These are phyloP conservation scores for Agrocybe pediades DNA, from an alignment of 768 basidiomycete species.

Conservation along the genomic window DNA sequence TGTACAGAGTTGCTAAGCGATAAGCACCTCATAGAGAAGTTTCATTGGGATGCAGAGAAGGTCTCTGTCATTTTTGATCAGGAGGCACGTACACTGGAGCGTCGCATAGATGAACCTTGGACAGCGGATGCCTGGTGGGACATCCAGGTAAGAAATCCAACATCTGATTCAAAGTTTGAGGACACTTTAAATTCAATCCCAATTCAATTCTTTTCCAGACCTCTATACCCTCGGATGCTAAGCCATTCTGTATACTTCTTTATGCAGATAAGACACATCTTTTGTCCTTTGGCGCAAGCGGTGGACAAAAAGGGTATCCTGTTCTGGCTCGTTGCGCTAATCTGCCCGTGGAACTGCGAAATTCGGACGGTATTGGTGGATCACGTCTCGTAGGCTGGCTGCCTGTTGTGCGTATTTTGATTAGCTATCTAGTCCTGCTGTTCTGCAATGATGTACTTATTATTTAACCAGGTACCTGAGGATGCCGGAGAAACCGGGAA, in stretches of 20 bases:
- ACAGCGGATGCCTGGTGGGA: conserved; percentile 37
- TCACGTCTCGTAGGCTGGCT: conserved; percentile 38
- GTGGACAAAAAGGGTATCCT: conserved; percentile 35
- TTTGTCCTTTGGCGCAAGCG: conserved; percentile 31
- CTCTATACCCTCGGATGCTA: conserved; percentile 19
- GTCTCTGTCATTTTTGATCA: conserved; percentile 30
- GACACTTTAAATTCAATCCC: background rate
- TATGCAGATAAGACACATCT: conserved; percentile 41
- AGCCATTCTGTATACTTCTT: conserved; percentile 30
- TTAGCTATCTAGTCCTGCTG: background rate
- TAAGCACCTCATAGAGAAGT: conserved; percentile 13
- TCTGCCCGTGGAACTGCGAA: conserved; percentile 29
- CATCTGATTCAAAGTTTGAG: conserved; percentile 1
- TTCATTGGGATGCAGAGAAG: conserved; percentile 32
- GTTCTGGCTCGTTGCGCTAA: conserved; percentile 33
- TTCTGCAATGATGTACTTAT: background rate
- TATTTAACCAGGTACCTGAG: conserved; percentile 22
- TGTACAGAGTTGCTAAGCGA: conserved; percentile 27
- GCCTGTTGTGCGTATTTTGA: conserved; percentile 28
- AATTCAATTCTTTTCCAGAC: conserved; percentile 9
- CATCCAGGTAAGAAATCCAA: conserved; percentile 29
- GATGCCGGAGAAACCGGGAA: conserved; percentile 28
- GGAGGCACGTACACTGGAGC: conserved; percentile 12
- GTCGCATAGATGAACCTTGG: conserved; percentile 38
- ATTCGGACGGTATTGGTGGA: conserved; percentile 32